Base-by-base conservation (phyloP, 495 filamentous ascomycete species). In the Penicillium soppii region DNA sequence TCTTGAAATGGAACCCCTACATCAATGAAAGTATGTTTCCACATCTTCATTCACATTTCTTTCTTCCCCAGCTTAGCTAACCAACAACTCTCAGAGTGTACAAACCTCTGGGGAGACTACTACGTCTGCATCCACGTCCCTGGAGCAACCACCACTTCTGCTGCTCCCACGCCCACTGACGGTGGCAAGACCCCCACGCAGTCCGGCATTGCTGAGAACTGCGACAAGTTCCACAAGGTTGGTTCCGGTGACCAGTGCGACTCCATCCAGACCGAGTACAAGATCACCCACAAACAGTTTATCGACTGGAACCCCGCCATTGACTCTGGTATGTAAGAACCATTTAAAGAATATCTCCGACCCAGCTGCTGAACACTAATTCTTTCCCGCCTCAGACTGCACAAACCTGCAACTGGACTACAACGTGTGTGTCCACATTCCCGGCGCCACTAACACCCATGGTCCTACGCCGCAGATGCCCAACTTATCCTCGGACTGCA, bases 1-100 rank as follows among this genome's bases (percentile, higher is more conserved):
- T 72, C 43, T 47, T 43, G 10, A 39, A 26, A 20, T 71, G 68
- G 65, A 71, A 69, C 54, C 46, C 51, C n/a, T 48, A 51, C 33
- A 47, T 52, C 38, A 32, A 46, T 6, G 43, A 35, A 15, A 46
- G 43, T 46, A 36, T 12, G 43, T 46, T 15, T 35, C 22, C 9
- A 27, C 9, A n/a, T 37, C 16, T 19, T 17, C 9, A 4, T 23
- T 23, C 17, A 12, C 19, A 21, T 40, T 8, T 12, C 19, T n/a
- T 40, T 22, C 19, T 17, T 21, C 8, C 4, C 30, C 5, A 15
- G 2, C 13, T 21, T 16, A 23, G 6, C 27, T 35, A 15, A n/a
- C 0, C 4, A 1, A 22, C n/a, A 23, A 17, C 16, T 17, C 30
- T 20, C 32, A 45, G 50, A 50, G 15, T 65, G 61, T 47, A 35